phyloP scores from a whole-genome alignment of 192 early-diverging fungal genomes.

The Physocladia obscura region DNA sequence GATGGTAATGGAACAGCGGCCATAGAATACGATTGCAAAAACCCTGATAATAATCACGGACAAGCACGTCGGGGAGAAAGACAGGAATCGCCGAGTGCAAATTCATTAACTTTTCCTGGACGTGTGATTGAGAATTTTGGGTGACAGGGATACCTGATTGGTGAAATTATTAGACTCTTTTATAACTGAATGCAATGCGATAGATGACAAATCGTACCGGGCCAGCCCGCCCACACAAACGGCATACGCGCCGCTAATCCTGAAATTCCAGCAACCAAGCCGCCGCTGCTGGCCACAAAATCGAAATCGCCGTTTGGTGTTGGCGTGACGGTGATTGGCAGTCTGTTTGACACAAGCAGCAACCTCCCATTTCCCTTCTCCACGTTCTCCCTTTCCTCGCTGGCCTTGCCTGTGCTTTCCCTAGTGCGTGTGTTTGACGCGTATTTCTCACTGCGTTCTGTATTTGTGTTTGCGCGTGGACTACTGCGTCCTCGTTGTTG shows the following conservation, averaged over 20 bases:
- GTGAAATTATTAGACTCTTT: background rate
- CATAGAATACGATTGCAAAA: constrained; percentile 97
- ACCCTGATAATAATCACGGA: constrained; percentile 96
- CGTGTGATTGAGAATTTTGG: constrained; percentile 66
- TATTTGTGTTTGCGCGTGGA: too few species aligned
- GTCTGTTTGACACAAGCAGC: constrained; percentile 92
- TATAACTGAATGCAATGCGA: background rate
- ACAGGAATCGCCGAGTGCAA: constrained; percentile 89
- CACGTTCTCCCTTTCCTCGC: too few species aligned
- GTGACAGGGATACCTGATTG: constrained; percentile 76
- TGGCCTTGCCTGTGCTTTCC: too few species aligned
- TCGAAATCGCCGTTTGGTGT: constrained; percentile 56
- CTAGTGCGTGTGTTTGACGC: too few species aligned
- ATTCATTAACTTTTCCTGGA: constrained; percentile 69
- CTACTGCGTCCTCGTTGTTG: too few species aligned
- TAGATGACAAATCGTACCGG: constrained; percentile 56
- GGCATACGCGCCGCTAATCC: constrained; percentile 93
- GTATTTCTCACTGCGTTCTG: too few species aligned
- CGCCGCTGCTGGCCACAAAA: constrained; percentile 89
- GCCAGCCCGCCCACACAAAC: constrained; percentile 99
- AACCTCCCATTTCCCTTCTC: constrained; percentile 37
- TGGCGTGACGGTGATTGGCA: constrained; percentile 86
- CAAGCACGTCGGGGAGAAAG: constrained; percentile 89
- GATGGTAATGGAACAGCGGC: constrained; percentile 99
- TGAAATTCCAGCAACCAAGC: constrained; percentile 90